Conservation (phyloP, 768 basidiomycete genomes). For the Rhodotorula paludigena region DNA sequence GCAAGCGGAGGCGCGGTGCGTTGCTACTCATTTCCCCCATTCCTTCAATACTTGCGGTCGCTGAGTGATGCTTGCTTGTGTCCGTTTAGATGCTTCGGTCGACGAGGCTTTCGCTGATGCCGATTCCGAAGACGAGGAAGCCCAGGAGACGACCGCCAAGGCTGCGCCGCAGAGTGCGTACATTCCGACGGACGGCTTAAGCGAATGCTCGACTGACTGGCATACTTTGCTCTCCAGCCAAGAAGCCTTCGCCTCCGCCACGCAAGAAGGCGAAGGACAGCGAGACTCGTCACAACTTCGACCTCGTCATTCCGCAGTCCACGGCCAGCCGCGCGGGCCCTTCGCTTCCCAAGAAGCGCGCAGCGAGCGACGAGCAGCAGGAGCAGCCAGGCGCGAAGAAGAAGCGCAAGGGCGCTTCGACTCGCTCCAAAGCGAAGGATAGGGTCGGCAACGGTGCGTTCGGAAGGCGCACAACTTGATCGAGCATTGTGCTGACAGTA, state of each 20-base stretch:
- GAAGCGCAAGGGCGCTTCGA: conserved; percentile 3
- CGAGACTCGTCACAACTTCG: neutral
- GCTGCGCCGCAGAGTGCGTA: too few species aligned
- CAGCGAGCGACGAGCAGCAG: neutral
- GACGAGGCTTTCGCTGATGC: too few species aligned
- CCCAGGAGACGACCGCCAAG: too few species aligned
- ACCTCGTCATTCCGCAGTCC: neutral
- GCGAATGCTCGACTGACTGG: too few species aligned
- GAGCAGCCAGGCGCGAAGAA: neutral
- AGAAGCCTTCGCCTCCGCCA: neutral
- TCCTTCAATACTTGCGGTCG: too few species aligned
- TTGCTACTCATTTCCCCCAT: too few species aligned
- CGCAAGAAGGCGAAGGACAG: neutral
- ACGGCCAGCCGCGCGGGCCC: neutral
- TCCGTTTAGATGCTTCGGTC: too few species aligned
- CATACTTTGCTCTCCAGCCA: neutral
- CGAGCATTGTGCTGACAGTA: too few species aligned
- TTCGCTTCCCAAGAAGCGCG: neutral
- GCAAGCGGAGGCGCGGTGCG: conserved; percentile 1
- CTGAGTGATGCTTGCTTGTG: too few species aligned
- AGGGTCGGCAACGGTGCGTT: neutral
- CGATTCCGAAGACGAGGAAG: too few species aligned
- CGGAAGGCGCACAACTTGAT: too few species aligned
- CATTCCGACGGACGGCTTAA: too few species aligned
- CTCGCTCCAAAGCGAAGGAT: conserved; percentile 3